These are phyloP conservation scores for Phytophthora hibernalis DNA, from an alignment of 352 stramenopile genomes.

Conservation along the genomic window DNA sequence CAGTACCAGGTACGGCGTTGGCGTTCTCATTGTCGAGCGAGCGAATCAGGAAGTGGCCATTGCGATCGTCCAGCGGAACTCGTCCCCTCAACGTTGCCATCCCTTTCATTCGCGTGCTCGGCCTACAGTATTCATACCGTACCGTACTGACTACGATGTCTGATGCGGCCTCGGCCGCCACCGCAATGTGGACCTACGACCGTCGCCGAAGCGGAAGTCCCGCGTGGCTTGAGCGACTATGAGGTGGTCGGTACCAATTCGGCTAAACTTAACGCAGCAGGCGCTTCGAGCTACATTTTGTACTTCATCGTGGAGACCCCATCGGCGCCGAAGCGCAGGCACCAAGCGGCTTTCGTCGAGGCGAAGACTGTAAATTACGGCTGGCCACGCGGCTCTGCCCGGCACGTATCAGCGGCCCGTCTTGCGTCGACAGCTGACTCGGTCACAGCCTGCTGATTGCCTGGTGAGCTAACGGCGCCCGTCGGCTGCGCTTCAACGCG, in stretches of 20 bases:
- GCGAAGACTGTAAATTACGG: slow-evolving; percentile 30
- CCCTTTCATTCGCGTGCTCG: slow-evolving; percentile 13
- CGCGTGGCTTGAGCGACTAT: background rate
- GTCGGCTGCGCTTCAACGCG: slow-evolving; percentile 26
- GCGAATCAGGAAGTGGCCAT: background rate
- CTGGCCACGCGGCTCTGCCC: slow-evolving; percentile 27
- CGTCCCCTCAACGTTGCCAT: background rate
- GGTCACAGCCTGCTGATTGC: slow-evolving; percentile 37
- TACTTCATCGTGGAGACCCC: background rate
- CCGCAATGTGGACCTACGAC: slow-evolving; percentile 21
- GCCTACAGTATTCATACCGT: slow-evolving; percentile 31
- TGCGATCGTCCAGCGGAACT: slow-evolving; percentile 12
- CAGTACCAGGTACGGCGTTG: background rate
- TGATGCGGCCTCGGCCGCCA: slow-evolving; percentile 12
- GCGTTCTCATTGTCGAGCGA: background rate
- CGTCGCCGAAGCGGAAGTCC: background rate
- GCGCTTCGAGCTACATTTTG: background rate
- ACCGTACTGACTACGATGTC: background rate
- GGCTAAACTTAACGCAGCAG: background rate
- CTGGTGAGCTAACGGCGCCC: slow-evolving; percentile 26
- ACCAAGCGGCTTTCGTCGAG: slow-evolving; percentile 7
- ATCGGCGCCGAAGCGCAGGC: background rate
- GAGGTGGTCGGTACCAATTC: background rate
- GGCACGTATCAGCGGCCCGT: slow-evolving; percentile 42
- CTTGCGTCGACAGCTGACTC: slow-evolving; percentile 31